phyloP scores from a whole-genome alignment of 2,329 filamentous ascomycete genomes.

The Stemphylium beticola region DNA sequence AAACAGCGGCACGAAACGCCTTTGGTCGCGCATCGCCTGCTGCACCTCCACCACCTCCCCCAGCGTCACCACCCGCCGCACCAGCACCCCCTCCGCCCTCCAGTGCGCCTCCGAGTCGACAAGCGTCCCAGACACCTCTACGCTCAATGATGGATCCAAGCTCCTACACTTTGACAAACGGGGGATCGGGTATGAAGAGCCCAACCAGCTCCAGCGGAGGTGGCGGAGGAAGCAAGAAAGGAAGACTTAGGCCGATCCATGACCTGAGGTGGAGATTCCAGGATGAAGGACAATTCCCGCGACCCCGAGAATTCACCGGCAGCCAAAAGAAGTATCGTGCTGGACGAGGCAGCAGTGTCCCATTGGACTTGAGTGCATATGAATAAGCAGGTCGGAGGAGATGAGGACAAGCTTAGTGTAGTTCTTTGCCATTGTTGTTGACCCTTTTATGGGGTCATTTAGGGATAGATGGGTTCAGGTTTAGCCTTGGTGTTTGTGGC shows the following conservation, averaged over 20 bases:
- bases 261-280: constrained; percentile 89
- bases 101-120: constrained; percentile 35
- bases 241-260: constrained; percentile 64
- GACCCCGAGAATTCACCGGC: constrained; percentile 81
- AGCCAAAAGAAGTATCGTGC: constrained; percentile 81
- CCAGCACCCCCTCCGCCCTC: constrained; percentile 49
- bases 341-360: constrained; percentile 91
- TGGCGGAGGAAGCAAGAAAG: constrained; percentile 28
- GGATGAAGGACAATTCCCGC: constrained; percentile 79
- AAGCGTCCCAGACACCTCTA: constrained; percentile 53
- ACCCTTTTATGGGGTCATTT: constrained; percentile 3
- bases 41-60: constrained; percentile 51
- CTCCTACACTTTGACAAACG: constrained; percentile 68
- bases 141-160: constrained; percentile 75
- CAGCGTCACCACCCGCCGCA: constrained; percentile 56
- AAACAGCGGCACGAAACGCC: constrained; percentile 65
- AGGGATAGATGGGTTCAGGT: constrained; percentile 13
- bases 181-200: constrained; percentile 36
- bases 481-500: constrained; percentile 30
- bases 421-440: constrained; percentile 18
- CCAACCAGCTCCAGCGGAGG: constrained; percentile 29
- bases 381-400: constrained; percentile 36
- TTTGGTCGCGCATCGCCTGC: constrained; percentile 56
- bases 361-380: constrained; percentile 76
- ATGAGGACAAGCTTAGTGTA: neutral